Conservation (phyloP, 352 stramenopile species). For the Pythium coloratum region DNA sequence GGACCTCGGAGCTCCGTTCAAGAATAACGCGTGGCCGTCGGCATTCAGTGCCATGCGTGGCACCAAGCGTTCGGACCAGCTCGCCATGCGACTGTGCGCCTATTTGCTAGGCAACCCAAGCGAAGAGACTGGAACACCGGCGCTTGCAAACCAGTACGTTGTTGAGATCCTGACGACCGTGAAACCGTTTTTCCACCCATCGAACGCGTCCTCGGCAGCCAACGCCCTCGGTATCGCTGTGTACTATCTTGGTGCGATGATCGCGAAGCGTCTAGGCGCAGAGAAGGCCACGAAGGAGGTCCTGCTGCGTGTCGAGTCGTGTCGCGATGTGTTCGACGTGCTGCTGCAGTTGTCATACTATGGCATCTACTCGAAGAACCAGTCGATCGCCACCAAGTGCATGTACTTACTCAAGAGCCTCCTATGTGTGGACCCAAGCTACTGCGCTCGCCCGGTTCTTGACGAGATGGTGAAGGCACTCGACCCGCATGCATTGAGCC, state of each 20-base stretch:
- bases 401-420: slow-evolving; percentile 75
- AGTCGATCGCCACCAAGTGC: slow-evolving; percentile 56
- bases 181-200: slow-evolving; percentile 75
- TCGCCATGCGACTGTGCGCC: slow-evolving; percentile 55
- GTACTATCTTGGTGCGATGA: slow-evolving; percentile 53
- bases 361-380: slow-evolving; percentile 78
- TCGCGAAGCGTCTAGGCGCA: slow-evolving; percentile 50
- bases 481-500: slow-evolving; percentile 65
- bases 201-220: slow-evolving; percentile 61
- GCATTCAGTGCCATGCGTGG: slow-evolving; percentile 50
- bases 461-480: slow-evolving; percentile 73
- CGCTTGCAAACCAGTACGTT: slow-evolving; percentile 44
- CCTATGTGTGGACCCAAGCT: slow-evolving; percentile 48
- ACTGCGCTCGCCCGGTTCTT: slow-evolving; percentile 47
- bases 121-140: slow-evolving; percentile 9
- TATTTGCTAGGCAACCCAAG: slow-evolving; percentile 42
- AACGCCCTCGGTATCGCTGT: slow-evolving; percentile 52
- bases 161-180: slow-evolving; percentile 58
- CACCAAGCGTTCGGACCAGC: slow-evolving; percentile 55
- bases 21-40: slow-evolving; percentile 58
- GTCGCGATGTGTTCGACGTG: slow-evolving; percentile 42
- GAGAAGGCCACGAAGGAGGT: slow-evolving; percentile 35
- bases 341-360: slow-evolving; percentile 58
- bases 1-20: slow-evolving; percentile 63
- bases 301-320: slow-evolving; percentile 32